Evolutionary conservation across 2,329 filamentous ascomycete species (phyloP), one percentile per base, ranked within the genome.

Genomic region (Annulohypoxylon truncatum): DNA sequence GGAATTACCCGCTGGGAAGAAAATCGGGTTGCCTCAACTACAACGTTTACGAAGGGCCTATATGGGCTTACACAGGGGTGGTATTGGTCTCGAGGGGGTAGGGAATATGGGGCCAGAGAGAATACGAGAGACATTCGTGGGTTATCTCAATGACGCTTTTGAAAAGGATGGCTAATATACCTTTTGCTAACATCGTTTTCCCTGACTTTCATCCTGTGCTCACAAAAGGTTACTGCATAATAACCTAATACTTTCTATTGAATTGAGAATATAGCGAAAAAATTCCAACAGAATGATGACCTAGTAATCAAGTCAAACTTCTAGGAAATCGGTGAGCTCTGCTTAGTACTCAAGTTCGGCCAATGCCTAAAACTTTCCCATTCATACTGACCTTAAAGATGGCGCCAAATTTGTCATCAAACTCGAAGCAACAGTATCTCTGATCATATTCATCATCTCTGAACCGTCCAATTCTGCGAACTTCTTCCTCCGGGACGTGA

Each of bases 1-100:
- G 20, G 85, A 90, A 69, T 80, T 96, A 52, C 92, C 92, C 0
- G 80, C 82, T 4, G 82, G 82, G 8, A 87, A 85, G 66, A 88
- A 87, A 67, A 80, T 93, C 52, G 90, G 90, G 0, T 76, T 96
- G 44, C 90, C 92, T 7, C 91, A 93, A 76, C 80, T 96, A 70
- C 93, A 96, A 80, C 85, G 93, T 68, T 81, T 94, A 71, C 84
- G 93, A 64, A 85, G 93, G 73, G 92, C 93, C 51, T 96, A 92
- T 79, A 89, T 95, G 72, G 86, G 84, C 4, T 77, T 96, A 76
- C 94, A 94, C 72, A 83, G 93, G 53, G 93, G 81, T 74, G 91
- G 84, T 75, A 94, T 87, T 64, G 88, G 82, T 48, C 79, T 83
- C 60, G 87, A 89, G 71, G 80, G 79, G 1, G 83, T 87, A 2